These are phyloP conservation scores for Talaromyces islandicus DNA, from an alignment of 2,329 filamentous ascomycete species.

Conservation along the genomic window DNA sequence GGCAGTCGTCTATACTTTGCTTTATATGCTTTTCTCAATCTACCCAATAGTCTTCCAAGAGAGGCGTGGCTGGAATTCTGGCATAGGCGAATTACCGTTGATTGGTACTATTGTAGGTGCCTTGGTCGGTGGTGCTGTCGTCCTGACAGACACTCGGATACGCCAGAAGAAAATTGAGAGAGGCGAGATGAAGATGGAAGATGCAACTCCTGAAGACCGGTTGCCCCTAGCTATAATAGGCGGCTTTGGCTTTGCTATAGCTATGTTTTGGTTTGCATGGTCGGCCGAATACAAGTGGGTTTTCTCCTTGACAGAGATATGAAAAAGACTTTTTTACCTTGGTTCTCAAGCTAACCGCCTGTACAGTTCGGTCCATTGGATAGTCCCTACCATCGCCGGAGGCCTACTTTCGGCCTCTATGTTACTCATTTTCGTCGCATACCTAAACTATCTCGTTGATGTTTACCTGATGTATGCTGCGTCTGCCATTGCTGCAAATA, in stretches of 20 bases:
- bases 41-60: constrained; percentile 50
- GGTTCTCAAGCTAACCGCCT: background rate
- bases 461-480: constrained; percentile 8
- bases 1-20: constrained; percentile 28
- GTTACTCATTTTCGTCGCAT: constrained; percentile 19
- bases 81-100: constrained; percentile 48
- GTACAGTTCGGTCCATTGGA: constrained; percentile 16
- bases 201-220: constrained; percentile 17
- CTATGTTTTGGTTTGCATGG: constrained; percentile 23
- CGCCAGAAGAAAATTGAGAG: background rate
- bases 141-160: background rate
- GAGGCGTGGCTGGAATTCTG: constrained; percentile 49
- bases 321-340: background rate
- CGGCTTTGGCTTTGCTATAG: constrained; percentile 16
- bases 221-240: constrained; percentile 19
- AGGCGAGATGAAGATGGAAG: background rate
- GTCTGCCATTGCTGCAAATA: constrained; percentile 7
- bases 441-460: background rate
- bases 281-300: constrained; percentile 12
- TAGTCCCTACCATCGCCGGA: constrained; percentile 17
- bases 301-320: background rate
- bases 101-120: constrained; percentile 22
- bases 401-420: constrained; percentile 18
- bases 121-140: background rate
- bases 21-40: constrained; percentile 10